A percentile compares a stretch with the other conserved stretches of the same genome.
These are phyloP conservation scores for Pachysandra terminalis DNA, from an alignment of 164 flowering plant species.

Conservation along the genomic window DNA sequence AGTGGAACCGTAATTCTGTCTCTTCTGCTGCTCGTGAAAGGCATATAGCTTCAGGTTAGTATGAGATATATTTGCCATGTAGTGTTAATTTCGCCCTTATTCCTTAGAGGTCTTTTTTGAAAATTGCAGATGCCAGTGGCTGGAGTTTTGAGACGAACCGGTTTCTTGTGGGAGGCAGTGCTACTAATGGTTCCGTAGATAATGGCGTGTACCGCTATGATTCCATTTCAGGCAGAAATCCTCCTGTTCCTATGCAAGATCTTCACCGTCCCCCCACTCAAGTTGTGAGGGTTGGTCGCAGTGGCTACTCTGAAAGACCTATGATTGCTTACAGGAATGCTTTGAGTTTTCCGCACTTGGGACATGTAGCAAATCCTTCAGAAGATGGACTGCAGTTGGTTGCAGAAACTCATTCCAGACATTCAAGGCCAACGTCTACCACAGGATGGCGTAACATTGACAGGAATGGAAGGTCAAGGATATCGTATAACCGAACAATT, in stretches of 20 bases:
- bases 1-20: conserved; percentile 36
- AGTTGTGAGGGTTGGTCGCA: conserved; percentile 38
- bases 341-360: conserved; percentile 31
- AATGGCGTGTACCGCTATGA: conserved; percentile 31
- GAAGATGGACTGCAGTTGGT: conserved; percentile 34
- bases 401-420: conserved; percentile 41
- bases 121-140: conserved; percentile 33
- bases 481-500: conserved; percentile 34
- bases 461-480: conserved; percentile 42
- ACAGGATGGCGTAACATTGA: conserved; percentile 43
- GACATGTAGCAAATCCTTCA: conserved; percentile 26
- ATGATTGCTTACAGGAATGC: conserved; percentile 34
- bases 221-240: conserved; percentile 24
- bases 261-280: conserved; percentile 24
- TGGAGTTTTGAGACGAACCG: conserved; percentile 27
- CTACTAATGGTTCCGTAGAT: conserved; percentile 26
- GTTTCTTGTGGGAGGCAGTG: conserved; percentile 25
- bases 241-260: conserved; percentile 31
- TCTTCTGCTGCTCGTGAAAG: conserved; percentile 36
- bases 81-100: background rate
- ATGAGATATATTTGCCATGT: background rate
- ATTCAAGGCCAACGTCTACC: conserved; percentile 37
- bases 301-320: conserved; percentile 39
- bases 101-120: background rate
- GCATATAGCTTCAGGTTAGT: conserved; percentile 35